Evolutionary conservation across 2,329 filamentous ascomycete species (phyloP), one percentile per base, ranked within the genome.

Genomic region (Ceratocystis colombiana): DNA sequence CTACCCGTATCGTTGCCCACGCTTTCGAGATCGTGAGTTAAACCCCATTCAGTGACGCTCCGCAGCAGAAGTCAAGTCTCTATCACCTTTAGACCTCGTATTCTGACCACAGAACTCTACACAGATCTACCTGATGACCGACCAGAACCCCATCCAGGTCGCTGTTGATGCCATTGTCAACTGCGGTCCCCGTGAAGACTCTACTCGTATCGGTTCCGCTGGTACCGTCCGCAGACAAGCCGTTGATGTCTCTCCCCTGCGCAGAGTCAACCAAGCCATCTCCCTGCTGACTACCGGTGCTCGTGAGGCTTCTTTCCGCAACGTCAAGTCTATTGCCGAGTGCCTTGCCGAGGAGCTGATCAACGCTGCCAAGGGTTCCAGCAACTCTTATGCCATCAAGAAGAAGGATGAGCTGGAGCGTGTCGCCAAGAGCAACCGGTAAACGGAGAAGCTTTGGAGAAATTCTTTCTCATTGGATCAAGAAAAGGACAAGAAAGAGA

Each of bases 341-440:
- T 97, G 94, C 85, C 84, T 99, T 76, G 94, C 94, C 78, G 95
- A 99, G 84, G 94, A 99, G 88, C 87, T 99, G 79, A 97, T 99
- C 88, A 99, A 99, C 86, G 95, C 95, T 79, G 95, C 95, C 80
- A 99, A 99, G 90, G 94, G 94, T 77, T 95, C 89, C 88, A 95
- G 89, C 84, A 99, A 99, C 91, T 96, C 92, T 74, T 99, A 97
- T 80, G 94, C 95, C 77, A 99, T 99, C 88, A 99, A 99, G 91
- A 99, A 99, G 91, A 99, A 99, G 93, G 94, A 99, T 81, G 95
- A 99, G 89, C 82, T 99, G 84, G 94, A 99, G 89, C 94, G 94
- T 94, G 94, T 99, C 76, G 94, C 94, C 83, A 99, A 99, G 90
- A 90, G 86, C 87, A 99, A 99, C 88, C 90, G 94, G 88, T 99